Conservation (phyloP, 306 rosid genomes). For the Trifolium fragiferum region DNA sequence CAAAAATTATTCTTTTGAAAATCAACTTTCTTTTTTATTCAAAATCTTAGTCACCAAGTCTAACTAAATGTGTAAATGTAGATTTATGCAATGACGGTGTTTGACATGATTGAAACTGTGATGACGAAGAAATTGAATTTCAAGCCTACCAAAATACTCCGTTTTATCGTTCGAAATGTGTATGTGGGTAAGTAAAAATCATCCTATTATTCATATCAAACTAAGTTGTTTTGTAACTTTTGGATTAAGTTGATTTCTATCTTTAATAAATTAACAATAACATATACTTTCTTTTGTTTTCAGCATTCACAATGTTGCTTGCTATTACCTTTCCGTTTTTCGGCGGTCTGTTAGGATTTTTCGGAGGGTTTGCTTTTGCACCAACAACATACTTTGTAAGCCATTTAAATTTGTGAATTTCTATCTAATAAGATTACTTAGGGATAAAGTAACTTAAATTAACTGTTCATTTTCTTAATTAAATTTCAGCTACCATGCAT, state of each 20-base stretch:
- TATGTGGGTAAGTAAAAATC: not conserved
- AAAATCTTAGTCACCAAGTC: no score
- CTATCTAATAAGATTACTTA: not conserved
- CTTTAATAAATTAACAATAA: no score
- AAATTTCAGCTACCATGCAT: conserved; percentile 80
- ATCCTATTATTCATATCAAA: no score
- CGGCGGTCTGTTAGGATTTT: conserved; percentile 69
- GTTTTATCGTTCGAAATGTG: not conserved
- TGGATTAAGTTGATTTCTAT: no score
- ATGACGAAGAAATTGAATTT: not conserved
- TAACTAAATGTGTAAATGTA: not conserved
- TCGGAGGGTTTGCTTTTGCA: conserved; percentile 94
- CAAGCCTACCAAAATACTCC: not conserved
- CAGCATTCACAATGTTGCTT: conserved; percentile 80
- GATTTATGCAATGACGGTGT: not conserved
- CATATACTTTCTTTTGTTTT: not conserved
- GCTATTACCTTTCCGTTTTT: conserved; percentile 89
- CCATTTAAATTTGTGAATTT: not conserved
- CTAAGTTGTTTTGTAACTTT: no score
- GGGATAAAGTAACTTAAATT: not conserved
- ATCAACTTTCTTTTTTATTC: no score
- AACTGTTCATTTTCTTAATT: not conserved
- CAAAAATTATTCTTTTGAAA: no score
- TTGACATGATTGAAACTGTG: not conserved
- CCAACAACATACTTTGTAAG: conserved; percentile 93